These are phyloP conservation scores for Cladophialophora chaetospira DNA, from an alignment of 2,329 filamentous ascomycete genomes.

Conservation along the genomic window DNA sequence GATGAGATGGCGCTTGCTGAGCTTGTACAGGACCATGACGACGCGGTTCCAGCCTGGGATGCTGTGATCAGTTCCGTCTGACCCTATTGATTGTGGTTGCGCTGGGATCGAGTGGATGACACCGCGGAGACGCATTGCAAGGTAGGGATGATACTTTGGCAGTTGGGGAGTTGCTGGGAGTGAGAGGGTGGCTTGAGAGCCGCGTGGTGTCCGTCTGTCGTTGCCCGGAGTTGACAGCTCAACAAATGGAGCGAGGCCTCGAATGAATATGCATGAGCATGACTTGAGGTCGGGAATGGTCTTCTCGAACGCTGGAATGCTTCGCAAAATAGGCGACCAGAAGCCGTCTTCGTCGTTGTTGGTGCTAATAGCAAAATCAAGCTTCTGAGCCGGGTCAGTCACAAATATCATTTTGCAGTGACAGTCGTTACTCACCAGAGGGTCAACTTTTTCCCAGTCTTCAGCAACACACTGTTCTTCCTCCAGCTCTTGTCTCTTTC, in stretches of 20 bases:
- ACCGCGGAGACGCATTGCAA: conserved; percentile 37
- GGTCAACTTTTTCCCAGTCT: conserved; percentile 31
- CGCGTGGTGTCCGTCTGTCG: neutral
- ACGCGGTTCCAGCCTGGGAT: conserved; percentile 43
- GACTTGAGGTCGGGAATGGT: conserved; percentile 19
- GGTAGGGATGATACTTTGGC: conserved; percentile 30
- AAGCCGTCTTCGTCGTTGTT: conserved; percentile 19
- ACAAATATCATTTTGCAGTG: neutral
- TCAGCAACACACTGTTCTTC: conserved; percentile 43
- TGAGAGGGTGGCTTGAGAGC: neutral
- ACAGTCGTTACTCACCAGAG: conserved; percentile 22
- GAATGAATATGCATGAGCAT: conserved; percentile 16
- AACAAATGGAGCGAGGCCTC: conserved; percentile 32
- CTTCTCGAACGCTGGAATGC: conserved; percentile 27
- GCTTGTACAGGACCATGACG: conserved; percentile 41
- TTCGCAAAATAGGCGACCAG: conserved; percentile 30
- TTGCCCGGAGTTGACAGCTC: conserved; percentile 4
- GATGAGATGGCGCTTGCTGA: conserved; percentile 29
- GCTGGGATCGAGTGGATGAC: conserved; percentile 39
- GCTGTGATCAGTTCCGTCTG: conserved; percentile 17
- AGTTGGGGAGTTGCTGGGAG: too few relatives aligned
- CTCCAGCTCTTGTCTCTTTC: conserved; percentile 30
- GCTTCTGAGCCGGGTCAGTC: conserved; percentile 16
- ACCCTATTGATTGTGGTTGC: conserved; percentile 7
- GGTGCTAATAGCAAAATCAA: conserved; percentile 24